Evolutionary conservation across 2,329 filamentous ascomycete species (phyloP).

Genomic region (Lachnellula hyalina): DNA sequence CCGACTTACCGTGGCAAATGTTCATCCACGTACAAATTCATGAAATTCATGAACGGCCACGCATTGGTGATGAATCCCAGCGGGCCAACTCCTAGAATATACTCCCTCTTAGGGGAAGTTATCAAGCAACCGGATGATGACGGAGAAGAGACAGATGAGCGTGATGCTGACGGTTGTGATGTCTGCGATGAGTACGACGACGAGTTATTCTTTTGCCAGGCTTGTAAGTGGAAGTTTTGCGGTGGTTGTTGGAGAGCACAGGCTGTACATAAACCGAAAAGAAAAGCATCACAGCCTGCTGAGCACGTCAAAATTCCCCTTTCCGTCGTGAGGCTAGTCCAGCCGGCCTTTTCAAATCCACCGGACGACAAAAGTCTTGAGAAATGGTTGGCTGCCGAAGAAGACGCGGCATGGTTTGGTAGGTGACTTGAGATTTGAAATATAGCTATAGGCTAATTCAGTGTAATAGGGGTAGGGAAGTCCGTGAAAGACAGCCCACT

Average conservation of each 20-base stretch:
- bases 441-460: background rate
- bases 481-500: slow-evolving; percentile 20
- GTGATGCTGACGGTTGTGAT: background rate
- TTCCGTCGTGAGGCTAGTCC: background rate
- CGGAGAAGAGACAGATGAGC: background rate
- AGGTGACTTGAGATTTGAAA: slow-evolving; percentile 18
- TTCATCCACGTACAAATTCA: too few relatives aligned
- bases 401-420: slow-evolving; percentile 36
- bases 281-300: background rate
- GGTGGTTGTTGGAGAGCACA: background rate
- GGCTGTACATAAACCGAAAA: background rate
- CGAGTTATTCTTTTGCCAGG: background rate
- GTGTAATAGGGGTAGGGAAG: background rate
- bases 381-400: slow-evolving; percentile 21
- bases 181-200: background rate
- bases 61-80: too few relatives aligned
- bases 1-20: too few relatives aligned
- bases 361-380: background rate
- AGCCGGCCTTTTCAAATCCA: background rate
- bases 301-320: background rate
- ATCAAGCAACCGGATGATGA: too few relatives aligned
- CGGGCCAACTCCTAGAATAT: too few relatives aligned
- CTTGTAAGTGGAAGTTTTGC: background rate
- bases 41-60: too few relatives aligned
- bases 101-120: too few relatives aligned